Evolutionary conservation across 2,329 filamentous ascomycete species (phyloP), one percentile per base, ranked within the genome.

Genomic region (Ophiostoma populinum): DNA sequence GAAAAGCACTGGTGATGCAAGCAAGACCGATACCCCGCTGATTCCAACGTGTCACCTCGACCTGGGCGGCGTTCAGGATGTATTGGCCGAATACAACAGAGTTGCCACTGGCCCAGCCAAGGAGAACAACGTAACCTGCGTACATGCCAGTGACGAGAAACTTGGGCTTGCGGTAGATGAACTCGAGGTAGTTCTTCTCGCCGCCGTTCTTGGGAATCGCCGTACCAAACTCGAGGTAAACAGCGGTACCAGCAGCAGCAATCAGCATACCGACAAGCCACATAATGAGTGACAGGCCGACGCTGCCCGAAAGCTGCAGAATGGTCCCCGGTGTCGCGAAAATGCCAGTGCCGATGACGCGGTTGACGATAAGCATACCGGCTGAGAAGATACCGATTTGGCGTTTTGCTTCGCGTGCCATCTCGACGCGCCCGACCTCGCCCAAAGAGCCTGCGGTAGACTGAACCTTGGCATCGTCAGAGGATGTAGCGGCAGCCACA

Each of bases 21-120:
- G 66, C 72, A n/a, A 80, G 54, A 21, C 72, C 75, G 13, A 80
- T 57, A 28, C 62, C 72, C 25, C 75, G 63, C 54, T 78, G 70
- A 50, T 78, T 77, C 73, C 73, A 79, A 16, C 72, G 59, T 32
- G 57, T 63, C 17, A 75, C 67, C 43, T 78, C 65, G 16, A 70
- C 61, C 10, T 70, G 56, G 9, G 74, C 68, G 7, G 75, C 75
- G 47, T 75, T 63, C 2, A 80, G 61, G 38, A 80, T 70, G 51
- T 80, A 80, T 49, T 78, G 72, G 40, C 74, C 74, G 43, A 80
- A 79, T 25, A 79, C 64, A 42, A 80, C 69, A 1, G 67, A 75
- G 51, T 80, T 80, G 11, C 68, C 68, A 6, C 67, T 68, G 0
- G 72, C 70, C 70, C 71, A 78, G 10, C 67, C 70, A 13, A 78